Evolutionary conservation across 1,284 basidiomycete species (phyloP).

Genomic region (Coniferiporia sulphurascens): DNA sequence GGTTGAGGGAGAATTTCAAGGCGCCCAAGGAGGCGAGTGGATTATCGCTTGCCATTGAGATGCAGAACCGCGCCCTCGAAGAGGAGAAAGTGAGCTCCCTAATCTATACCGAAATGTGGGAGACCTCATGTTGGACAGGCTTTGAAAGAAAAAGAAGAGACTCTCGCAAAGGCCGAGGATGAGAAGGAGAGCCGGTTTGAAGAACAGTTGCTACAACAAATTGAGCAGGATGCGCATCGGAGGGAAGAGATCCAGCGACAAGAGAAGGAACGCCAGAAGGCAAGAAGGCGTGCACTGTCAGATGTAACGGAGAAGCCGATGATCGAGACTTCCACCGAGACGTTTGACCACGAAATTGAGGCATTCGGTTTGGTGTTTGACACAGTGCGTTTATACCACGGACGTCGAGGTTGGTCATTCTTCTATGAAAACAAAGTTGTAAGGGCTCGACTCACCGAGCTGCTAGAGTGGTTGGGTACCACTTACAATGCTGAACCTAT

Average conservation of each 20-base stretch:
- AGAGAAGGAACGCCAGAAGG: constrained; percentile 45
- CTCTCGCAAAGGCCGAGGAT: constrained; percentile 42
- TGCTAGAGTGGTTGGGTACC: constrained; percentile 54
- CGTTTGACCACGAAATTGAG: constrained; percentile 52
- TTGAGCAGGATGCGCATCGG: constrained; percentile 53
- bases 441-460: background rate
- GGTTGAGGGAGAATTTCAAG: constrained; percentile 54
- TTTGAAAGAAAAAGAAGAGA: constrained; percentile 44
- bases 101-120: background rate
- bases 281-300: constrained; percentile 57
- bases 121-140: constrained; percentile 23
- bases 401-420: constrained; percentile 44
- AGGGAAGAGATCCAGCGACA: constrained; percentile 41
- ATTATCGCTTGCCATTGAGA: constrained; percentile 63
- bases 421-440: constrained; percentile 21
- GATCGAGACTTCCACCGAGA: constrained; percentile 51
- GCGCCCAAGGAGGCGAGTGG: constrained; percentile 54
- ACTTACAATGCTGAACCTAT: constrained; percentile 69
- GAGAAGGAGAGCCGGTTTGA: constrained; percentile 43
- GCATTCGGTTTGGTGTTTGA: constrained; percentile 55
- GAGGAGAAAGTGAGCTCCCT: constrained; percentile 48
- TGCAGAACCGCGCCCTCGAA: constrained; percentile 63
- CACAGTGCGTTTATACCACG: constrained; percentile 66
- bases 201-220: constrained; percentile 55
- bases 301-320: constrained; percentile 60